These are phyloP conservation scores for Phenoliferia sp. DNA, from an alignment of 1,284 basidiomycete species.

Conservation along the genomic window DNA sequence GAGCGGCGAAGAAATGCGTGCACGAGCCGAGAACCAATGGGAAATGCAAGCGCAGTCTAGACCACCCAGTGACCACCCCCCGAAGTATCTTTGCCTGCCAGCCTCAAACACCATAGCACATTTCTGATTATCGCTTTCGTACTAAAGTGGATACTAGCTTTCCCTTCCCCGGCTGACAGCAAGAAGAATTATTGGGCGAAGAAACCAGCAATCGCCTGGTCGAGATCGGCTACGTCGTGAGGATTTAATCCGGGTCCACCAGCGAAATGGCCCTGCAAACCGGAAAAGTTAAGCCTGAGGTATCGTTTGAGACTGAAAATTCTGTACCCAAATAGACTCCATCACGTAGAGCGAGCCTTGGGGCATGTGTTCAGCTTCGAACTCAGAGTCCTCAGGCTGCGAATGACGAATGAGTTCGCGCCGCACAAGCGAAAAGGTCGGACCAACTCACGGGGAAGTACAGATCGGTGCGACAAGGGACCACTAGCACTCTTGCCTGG, in stretches of 20 bases:
- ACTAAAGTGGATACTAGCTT: no score
- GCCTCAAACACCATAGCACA: no score
- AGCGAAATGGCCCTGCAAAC: background rate
- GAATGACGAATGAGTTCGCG: no score
- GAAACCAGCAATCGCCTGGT: background rate
- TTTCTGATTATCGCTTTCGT: no score
- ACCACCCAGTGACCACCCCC: no score
- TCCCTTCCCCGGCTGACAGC: no score
- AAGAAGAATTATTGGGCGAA: background rate
- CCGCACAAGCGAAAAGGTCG: background rate
- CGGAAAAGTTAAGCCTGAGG: no score
- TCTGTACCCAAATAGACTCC: background rate
- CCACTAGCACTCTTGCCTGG: background rate
- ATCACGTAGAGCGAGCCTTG: background rate
- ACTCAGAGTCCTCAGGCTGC: conserved; percentile 1
- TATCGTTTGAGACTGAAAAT: no score
- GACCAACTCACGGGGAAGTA: conserved; percentile 1
- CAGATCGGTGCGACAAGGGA: background rate
- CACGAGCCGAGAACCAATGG: no score
- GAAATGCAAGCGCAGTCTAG: no score
- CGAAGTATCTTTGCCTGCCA: no score
- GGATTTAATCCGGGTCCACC: background rate
- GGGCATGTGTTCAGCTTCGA: background rate
- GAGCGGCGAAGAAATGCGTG: no score
- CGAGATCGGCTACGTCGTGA: background rate